Evolutionary conservation across 2,329 filamentous ascomycete species (phyloP), one percentile per base, ranked within the genome.

Genomic region (Gremmenia infestans): DNA sequence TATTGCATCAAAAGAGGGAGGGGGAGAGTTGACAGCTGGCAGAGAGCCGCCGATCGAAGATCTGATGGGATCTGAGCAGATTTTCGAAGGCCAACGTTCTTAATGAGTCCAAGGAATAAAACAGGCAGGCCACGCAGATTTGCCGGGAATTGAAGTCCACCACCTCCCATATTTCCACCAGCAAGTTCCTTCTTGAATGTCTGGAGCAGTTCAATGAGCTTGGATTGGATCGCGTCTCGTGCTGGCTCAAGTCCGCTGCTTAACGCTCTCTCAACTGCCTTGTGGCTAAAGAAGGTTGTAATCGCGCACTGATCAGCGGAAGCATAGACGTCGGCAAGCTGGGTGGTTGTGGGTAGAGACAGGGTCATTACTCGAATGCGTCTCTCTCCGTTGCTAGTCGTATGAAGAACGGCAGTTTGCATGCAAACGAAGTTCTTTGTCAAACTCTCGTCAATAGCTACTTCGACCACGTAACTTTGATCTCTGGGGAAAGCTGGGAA

Each of bases 401-500:
- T 99, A 73, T 99, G 94, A 35, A 99, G 81, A 9, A 99, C 93
- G 51, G 94, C 94, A 14, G 92, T 88, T 74, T 99, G 92, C 76
- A 97, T 78, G 72, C 91, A 97, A 47, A 96, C 87, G 61, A 96
- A 87, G 46, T 90, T 91, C 78, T 96, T 96, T 48, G 87, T 89
- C 59, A 99, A 79, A 37, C 85, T 94, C 76, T 99, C 94, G 66
- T 99, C 94, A 63, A 99, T 97, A 14, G 94, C 92, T 54, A 99
- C 95, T 73, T 99, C 94, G 19, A 99, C 93, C 45, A 97, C 94
- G 70, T 97, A 97, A 61, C 89, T 91, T 72, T 99, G 94, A 68
- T 99, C 94, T 70, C 94, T 87, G 35, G 94, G 94, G 78, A 99
- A 97, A 0, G 94, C 92, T 1, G 94, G 94, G 80, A 99, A 99